Conservation (phyloP, 148 eudicot genomes). For the Vaccinium macrocarpon region DNA sequence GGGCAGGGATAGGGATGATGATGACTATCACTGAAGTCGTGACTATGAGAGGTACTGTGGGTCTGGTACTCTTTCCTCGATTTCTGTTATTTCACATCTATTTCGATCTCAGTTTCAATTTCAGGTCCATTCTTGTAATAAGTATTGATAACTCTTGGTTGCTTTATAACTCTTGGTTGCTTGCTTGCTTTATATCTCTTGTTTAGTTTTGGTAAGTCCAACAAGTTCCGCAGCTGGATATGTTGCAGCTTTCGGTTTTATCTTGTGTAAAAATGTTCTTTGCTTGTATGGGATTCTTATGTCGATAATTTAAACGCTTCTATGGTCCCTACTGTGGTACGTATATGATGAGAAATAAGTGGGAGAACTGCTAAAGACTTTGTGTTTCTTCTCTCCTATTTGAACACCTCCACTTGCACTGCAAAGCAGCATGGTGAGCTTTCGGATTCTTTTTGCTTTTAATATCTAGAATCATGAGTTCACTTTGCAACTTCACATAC, state of each 20-base stretch:
- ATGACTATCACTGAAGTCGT: conserved; percentile 51
- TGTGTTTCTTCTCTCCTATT: conserved; percentile 4
- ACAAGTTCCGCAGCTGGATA: too few relatives aligned
- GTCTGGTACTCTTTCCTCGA: neutral
- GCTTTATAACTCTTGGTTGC: neutral
- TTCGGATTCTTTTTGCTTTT: neutral
- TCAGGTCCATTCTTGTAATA: neutral
- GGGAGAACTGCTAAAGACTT: neutral
- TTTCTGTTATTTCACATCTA: neutral
- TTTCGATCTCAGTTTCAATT: neutral
- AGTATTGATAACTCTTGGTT: neutral
- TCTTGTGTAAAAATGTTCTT: neutral
- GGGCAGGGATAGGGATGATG: conserved; percentile 68
- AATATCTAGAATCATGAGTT: neutral
- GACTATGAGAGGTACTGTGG: conserved; percentile 55
- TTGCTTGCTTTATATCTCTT: too few relatives aligned
- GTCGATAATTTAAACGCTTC: neutral
- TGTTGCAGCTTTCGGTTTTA: neutral
- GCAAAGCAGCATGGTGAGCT: neutral
- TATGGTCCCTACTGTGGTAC: neutral
- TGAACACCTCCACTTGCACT: neutral
- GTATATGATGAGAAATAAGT: neutral
- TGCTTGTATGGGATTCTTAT: neutral
- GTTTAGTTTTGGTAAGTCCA: too few relatives aligned
- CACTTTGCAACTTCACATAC: neutral